Evolutionary conservation across 2,329 filamentous ascomycete species (phyloP).

Genomic region (Diaporthe vexans): DNA sequence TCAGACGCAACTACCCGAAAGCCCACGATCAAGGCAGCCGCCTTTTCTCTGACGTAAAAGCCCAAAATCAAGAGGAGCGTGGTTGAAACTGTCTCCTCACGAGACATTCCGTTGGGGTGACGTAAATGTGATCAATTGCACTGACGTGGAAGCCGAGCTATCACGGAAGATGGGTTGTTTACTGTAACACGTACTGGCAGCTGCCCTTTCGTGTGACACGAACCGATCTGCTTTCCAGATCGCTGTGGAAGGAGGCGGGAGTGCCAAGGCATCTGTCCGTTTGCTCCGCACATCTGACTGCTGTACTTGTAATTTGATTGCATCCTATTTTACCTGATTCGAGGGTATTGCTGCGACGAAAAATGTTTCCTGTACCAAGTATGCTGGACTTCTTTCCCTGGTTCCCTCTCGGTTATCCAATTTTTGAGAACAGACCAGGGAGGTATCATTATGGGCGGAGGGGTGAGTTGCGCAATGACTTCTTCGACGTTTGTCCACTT

Average conservation of each 20-base stretch:
- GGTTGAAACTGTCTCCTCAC: neutral
- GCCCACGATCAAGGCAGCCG: neutral
- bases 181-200: no score
- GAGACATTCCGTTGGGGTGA: neutral
- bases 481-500: no score
- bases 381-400: neutral
- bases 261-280: neutral
- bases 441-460: neutral
- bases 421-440: neutral
- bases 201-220: neutral
- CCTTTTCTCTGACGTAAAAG: neutral
- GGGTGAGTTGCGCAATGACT: neutral
- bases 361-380: neutral
- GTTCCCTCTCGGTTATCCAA: neutral
- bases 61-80: neutral
- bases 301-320: neutral
- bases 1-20: neutral
- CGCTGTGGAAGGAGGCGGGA: neutral
- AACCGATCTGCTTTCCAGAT: neutral
- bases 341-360: no score
- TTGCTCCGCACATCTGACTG: neutral
- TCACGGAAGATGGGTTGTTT: no score
- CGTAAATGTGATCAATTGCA: no score
- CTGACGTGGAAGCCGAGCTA: no score
- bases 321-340: neutral